Evolutionary conservation across 768 basidiomycete genomes (phyloP), one percentile per base, ranked within the genome.

Genomic region (Termitomyces sp.): DNA sequence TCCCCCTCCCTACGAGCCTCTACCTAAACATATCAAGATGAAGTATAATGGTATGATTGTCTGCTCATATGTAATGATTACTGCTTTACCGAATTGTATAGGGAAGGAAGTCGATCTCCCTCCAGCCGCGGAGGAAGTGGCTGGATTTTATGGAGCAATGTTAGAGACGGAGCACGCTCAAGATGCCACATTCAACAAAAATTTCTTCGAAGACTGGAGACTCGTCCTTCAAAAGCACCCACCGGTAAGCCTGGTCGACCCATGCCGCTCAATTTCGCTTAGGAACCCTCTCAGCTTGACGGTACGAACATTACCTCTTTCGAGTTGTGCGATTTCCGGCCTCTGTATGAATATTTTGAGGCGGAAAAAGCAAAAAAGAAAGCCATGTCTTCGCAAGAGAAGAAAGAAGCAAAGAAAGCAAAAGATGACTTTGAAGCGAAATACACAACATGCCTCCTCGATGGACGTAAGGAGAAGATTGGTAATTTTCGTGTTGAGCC

Each of bases 401-500:
- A 98, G 83, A 98, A 98, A 73, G 89, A 86, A 62, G 73, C 87
- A 48, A 98, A 98, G 80, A 90, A 89, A 67, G 83, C 81, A 59
- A 93, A 88, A 72, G 96, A 98, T 58, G 84, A 85, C 34, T 69
- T 87, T 62, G 97, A 98, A 74, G 86, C 85, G 53, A 90, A 89
- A 64, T 98, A 95, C 74, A 86, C 84, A 25, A 83, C 83, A 31
- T 98, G 96, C 74, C 70, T 88, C n/a, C 84, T 99, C 38, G 94
- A 99, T 69, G 96, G 96, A 12, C 88, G 96, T 57, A 96, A 94
- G 76, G 97, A 99, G 79, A 98, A 98, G 73, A 86, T 98, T 52
- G 97, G 97, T 43, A 99, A 98, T 77, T 98, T 98, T 81, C 84
- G 95, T 66, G 88, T 98, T 56, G 97, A 99, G 81, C 97, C 97